A percentile compares a stretch with the other conserved stretches of the same genome.
phyloP scores from a whole-genome alignment of 805 yeast genomes.

The Monosporozyma servazzii region DNA sequence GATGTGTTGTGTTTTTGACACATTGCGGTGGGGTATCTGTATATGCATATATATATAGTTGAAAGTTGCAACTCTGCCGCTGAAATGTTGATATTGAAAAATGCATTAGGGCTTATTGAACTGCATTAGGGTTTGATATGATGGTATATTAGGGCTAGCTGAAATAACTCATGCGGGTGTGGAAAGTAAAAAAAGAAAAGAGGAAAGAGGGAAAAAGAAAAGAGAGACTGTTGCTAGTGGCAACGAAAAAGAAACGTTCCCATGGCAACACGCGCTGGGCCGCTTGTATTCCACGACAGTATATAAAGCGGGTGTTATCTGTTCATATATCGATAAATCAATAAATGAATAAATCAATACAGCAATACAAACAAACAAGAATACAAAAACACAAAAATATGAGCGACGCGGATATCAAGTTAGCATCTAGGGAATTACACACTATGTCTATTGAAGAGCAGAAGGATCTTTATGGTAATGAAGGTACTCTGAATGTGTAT shows the following conservation, averaged over 20 bases:
- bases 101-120: no score
- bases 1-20: no score
- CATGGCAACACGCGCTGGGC: neutral
- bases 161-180: no score
- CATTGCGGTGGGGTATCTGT: no score
- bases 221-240: neutral
- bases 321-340: no score
- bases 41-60: no score
- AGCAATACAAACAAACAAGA: neutral
- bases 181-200: neutral
- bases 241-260: neutral
- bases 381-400: neutral
- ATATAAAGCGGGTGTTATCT: no score
- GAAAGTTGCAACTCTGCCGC: no score
- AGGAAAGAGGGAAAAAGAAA: conserved; percentile 8
- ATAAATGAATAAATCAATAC: neutral
- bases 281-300: no score
- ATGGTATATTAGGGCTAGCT: no score
- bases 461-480: conserved; percentile 9
- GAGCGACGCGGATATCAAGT: conserved; percentile 1
- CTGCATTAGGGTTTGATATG: no score
- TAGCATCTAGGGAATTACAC: conserved; percentile 6
- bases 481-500: conserved; percentile 11
- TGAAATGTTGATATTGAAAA: no score
- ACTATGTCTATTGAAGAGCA: conserved; percentile 10